Evolutionary conservation across 1,139 yeast genomes (phyloP).

Genomic region (Citeromyces hawaiiensis): DNA sequence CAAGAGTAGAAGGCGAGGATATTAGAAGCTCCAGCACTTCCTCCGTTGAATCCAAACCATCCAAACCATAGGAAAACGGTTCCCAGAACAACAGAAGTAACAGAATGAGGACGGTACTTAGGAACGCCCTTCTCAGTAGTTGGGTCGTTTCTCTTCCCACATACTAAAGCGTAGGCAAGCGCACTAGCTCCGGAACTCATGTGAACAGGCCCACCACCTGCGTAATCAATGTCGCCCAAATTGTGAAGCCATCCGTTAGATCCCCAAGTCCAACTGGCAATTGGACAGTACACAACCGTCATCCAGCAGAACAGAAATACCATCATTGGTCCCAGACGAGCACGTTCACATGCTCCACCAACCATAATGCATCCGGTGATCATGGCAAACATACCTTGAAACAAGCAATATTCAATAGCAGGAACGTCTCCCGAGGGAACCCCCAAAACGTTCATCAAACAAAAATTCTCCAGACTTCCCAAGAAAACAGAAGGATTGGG

Average conservation of each 20-base stretch:
- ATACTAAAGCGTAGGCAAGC: slow-evolving; percentile 75
- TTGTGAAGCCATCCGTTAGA: slow-evolving; percentile 75
- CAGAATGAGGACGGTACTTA: slow-evolving; percentile 85
- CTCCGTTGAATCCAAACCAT: slow-evolving; percentile 98
- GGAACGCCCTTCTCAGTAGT: slow-evolving; percentile 59
- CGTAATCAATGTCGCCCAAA: slow-evolving; percentile 85
- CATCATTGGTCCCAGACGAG: slow-evolving; percentile 95
- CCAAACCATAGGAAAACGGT: slow-evolving; percentile 95
- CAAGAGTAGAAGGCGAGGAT: slow-evolving; percentile 91
- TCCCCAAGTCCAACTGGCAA: slow-evolving; percentile 97
- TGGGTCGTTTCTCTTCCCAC: slow-evolving; percentile 89
- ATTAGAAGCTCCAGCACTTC: slow-evolving; percentile 85
- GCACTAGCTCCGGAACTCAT: slow-evolving; percentile 93
- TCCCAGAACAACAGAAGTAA: slow-evolving; percentile 82
- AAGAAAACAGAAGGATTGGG: slow-evolving; percentile 50
- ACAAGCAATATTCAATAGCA: slow-evolving; percentile 76
- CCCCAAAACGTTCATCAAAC: slow-evolving; percentile 68
- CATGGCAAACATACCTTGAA: slow-evolving; percentile 94
- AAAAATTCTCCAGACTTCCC: slow-evolving; percentile 72
- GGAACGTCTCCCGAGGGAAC: slow-evolving; percentile 66
- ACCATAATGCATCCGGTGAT: slow-evolving; percentile 87
- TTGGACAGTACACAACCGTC: slow-evolving; percentile 91
- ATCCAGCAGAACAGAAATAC: slow-evolving; percentile 85
- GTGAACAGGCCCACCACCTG: slow-evolving; percentile 98
- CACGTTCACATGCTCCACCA: slow-evolving; percentile 97